A percentile compares a stretch with the other conserved stretches of the same genome.
Evolutionary conservation across 2,329 filamentous ascomycete species (phyloP).

Genomic region (Sporothrix sp.): DNA sequence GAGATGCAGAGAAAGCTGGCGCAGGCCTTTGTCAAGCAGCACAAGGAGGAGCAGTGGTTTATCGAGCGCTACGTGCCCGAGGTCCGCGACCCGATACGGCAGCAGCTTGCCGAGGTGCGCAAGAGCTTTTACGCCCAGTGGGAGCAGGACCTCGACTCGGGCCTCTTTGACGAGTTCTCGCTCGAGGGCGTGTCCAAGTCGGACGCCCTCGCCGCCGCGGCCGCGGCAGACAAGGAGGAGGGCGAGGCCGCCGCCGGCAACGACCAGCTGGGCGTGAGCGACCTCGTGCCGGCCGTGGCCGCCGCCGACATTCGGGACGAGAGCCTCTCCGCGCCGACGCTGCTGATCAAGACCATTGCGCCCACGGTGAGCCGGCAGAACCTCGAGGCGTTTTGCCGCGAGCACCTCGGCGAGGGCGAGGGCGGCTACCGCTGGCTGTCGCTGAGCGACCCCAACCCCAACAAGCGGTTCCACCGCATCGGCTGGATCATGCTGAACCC

Average conservation of each 20-base stretch:
- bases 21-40: slow-evolving; percentile 76
- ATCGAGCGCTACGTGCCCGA: slow-evolving; percentile 86
- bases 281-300: slow-evolving; percentile 72
- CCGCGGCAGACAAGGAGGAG: slow-evolving; percentile 80
- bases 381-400: slow-evolving; percentile 87
- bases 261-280: slow-evolving; percentile 85
- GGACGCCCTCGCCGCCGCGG: slow-evolving; percentile 75
- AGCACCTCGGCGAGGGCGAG: slow-evolving; percentile 81
- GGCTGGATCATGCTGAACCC: slow-evolving; percentile 97
- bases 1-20: slow-evolving; percentile 71
- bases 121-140: slow-evolving; percentile 73
- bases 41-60: slow-evolving; percentile 97
- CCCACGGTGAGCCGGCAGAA: slow-evolving; percentile 92
- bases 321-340: slow-evolving; percentile 75
- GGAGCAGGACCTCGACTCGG: slow-evolving; percentile 76
- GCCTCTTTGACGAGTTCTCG: slow-evolving; percentile 88
- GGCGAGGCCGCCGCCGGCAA: slow-evolving; percentile 88
- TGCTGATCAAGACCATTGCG: slow-evolving; percentile 96
- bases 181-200: slow-evolving; percentile 89
- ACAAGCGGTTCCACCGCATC: slow-evolving; percentile 94
- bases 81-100: slow-evolving; percentile 63
- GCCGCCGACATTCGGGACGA: slow-evolving; percentile 86
- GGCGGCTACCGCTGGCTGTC: slow-evolving; percentile 95
- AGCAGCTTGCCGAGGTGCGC: slow-evolving; percentile 70
- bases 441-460: slow-evolving; percentile 89